Evolutionary conservation across 1,284 basidiomycete species (phyloP), one percentile per base, ranked within the genome.

Genomic region (Golubevia pallescens): DNA sequence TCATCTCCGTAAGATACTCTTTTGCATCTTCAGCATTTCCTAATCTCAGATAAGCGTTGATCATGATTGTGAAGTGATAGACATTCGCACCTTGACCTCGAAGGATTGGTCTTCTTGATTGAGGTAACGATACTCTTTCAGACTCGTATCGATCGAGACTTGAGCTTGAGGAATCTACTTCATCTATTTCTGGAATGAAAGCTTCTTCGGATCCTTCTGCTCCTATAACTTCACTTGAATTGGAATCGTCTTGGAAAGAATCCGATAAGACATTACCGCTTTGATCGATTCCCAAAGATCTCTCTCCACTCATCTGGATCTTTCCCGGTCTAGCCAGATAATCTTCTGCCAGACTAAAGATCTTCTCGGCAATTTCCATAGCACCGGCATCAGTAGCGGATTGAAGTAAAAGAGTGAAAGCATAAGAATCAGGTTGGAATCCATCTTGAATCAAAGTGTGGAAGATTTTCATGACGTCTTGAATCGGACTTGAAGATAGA

Each of bases 51-150:
- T 91, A 92, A 1, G 91, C 93, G 19, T 90, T 89, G 87, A 98
- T 92, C 73, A 98, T 87, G 81, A 94, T 92, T n/a, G 93, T 94
- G 71, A 93, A 89, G 59, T 92, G 88, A 78, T 91, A 92, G 20
- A 86, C 77, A 64, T 87, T 86, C 1, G 88, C 57, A n/a, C 38
- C 42, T 34, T 53, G 61, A 56, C 32, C 48, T 13, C 5, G 34
- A 38, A 38, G 32, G n/a, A 13, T 52, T 57, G 19, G 24, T 57
- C 51, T 61, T 62, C 28, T 61, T 63, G 34, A 38, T 10, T 20
- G 65, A 90, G 80, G 57, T 87, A 78, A 24, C 89, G 66, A 53
- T 86, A 77, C 73, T n/a, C n/a, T n/a, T n/a, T n/a, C n/a, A n/a
- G n/a, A n/a, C n/a, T n/a, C n/a, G n/a, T n/a, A n/a, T n/a, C n/a